Conservation (phyloP, 176 grass and related monocot genomes). For the Lolium perenne region DNA sequence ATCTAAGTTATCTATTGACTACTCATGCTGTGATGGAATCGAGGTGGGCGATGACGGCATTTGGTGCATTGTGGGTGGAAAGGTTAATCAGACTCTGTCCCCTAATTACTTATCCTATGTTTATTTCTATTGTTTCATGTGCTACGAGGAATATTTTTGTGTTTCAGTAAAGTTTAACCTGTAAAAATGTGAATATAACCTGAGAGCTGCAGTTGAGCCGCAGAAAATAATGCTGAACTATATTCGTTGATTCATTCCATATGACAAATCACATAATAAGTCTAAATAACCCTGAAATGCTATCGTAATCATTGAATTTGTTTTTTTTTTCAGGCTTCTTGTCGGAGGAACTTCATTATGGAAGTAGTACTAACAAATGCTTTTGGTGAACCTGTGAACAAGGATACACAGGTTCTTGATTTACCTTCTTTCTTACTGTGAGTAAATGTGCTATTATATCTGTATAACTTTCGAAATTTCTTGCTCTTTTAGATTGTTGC, state of each 20-base stretch:
- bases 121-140: constrained; percentile 13
- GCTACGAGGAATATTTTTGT: neutral
- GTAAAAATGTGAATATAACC: constrained; percentile 12
- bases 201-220: constrained; percentile 27
- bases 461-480: constrained; percentile 21
- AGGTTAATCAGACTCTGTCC: constrained; percentile 56
- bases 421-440: constrained; percentile 27
- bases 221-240: constrained; percentile 10
- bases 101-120: constrained; percentile 12
- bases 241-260: constrained; percentile 31
- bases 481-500: constrained; percentile 72
- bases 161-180: constrained; percentile 18
- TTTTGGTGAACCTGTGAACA: constrained; percentile 71
- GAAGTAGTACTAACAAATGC: constrained; percentile 73
- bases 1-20: constrained; percentile 82
- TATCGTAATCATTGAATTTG: constrained; percentile 18
- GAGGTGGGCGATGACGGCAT: constrained; percentile 81
- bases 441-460: constrained; percentile 18
- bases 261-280: neutral
- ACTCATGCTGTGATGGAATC: constrained; percentile 76
- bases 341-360: constrained; percentile 86
- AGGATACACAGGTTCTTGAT: constrained; percentile 70
- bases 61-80: constrained; percentile 96
- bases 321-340: constrained; percentile 78
- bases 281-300: neutral